Evolutionary conservation across 2,329 filamentous ascomycete species (phyloP).

Genomic region (Geosmithia flava): DNA sequence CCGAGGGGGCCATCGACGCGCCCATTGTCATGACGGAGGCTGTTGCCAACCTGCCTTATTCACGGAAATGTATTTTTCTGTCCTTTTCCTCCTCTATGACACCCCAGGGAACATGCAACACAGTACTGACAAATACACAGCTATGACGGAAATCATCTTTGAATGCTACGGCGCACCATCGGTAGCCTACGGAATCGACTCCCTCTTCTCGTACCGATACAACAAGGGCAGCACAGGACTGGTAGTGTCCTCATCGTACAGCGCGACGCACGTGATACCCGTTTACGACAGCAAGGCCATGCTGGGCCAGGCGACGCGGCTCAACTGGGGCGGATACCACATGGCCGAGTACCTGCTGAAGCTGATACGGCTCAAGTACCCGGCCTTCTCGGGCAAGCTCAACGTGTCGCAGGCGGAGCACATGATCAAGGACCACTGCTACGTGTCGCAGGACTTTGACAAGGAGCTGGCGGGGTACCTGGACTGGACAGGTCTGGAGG

Average conservation of each 20-base stretch:
- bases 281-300: slow-evolving; percentile 79
- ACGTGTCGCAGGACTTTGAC: slow-evolving; percentile 76
- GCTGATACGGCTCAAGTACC: slow-evolving; percentile 83
- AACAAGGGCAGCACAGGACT: slow-evolving; percentile 82
- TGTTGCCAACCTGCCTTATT: slow-evolving; percentile 81
- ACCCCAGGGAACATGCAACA: neutral
- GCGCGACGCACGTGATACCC: slow-evolving; percentile 88
- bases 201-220: slow-evolving; percentile 88
- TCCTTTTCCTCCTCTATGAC: neutral
- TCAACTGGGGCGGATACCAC: slow-evolving; percentile 93
- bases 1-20: slow-evolving; percentile 63
- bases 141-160: slow-evolving; percentile 95
- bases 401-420: slow-evolving; percentile 79
- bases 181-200: slow-evolving; percentile 89
- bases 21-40: slow-evolving; percentile 94
- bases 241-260: slow-evolving; percentile 84
- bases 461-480: slow-evolving; percentile 63
- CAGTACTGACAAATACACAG: slow-evolving; percentile 26
- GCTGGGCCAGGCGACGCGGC: slow-evolving; percentile 69
- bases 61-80: slow-evolving; percentile 59
- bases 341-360: slow-evolving; percentile 85
- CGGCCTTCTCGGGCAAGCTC: slow-evolving; percentile 74
- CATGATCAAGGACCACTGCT: slow-evolving; percentile 80
- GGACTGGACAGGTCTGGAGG: slow-evolving; percentile 86
- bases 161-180: slow-evolving; percentile 90